Evolutionary conservation across 2,329 filamentous ascomycete species (phyloP), one percentile per base, ranked within the genome.

Genomic region (Aphanocladium album): DNA sequence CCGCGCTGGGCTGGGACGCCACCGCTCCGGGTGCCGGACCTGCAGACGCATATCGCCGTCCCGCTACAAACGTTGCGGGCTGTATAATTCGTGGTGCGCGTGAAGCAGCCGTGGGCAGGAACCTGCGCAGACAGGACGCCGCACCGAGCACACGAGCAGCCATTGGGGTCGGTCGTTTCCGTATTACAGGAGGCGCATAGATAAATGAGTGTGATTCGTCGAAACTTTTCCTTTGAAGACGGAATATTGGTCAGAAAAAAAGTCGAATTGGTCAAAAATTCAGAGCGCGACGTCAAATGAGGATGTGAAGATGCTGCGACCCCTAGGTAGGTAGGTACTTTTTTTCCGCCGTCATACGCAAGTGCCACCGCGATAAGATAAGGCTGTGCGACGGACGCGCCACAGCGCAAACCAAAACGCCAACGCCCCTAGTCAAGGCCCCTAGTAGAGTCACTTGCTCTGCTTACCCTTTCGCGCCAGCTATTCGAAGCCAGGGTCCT

Each of bases 41-140:
- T 2, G 59, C 47, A 1, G 64, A 63, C 5, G 63, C 45, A 66
- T 69, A 62, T 33, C 51, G 39, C 62, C 67, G 58, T 55, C 49
- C 51, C 33, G 61, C 30, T 16, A 58, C 37, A 25, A 57, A 25
- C 45, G 14, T 25, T 19, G 60, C 37, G 16, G 60, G 52, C 19
- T 46, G 60, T 39, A 52, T 57, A 12, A 57, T 2, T 37, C 41
- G 49, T 17, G 41, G 27, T 27, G 52, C 19, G 41, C 43, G 53
- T 25, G 27, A 17, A 8, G 54, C 37, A 6, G 47, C 53, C 16
- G 33, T 17, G 17, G 51, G 52, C n/a, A 61, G 46, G 19, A 39
- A 14, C n/a, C 45, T 43, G 37, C 60, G 54, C 60, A 62, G 54
- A 25, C 46, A 21, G 19, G 41, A 47, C 19, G 41, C 49, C 39